A percentile compares a stretch with the other conserved stretches of the same genome.
Conservation (phyloP, 2,329 filamentous ascomycete species). For the Cladophialophora yegresii region DNA sequence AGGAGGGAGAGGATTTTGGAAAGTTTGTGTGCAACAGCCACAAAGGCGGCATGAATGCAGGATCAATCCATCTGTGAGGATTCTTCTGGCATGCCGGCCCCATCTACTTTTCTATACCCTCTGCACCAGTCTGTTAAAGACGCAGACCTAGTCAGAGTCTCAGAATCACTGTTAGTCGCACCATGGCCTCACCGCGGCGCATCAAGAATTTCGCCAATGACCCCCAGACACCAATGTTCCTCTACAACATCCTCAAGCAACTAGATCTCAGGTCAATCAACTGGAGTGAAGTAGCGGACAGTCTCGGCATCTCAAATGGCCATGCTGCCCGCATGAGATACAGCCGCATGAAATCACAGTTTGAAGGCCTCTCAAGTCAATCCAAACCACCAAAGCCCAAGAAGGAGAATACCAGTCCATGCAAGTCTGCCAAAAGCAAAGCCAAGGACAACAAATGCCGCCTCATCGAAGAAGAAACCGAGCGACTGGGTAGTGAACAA, state of each 20-base stretch:
- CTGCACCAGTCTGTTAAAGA: background rate
- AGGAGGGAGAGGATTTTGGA: background rate
- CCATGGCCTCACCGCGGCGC: constrained; percentile 28
- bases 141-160: background rate
- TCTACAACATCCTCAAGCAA: constrained; percentile 60
- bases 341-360: constrained; percentile 56
- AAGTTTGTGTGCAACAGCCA: background rate
- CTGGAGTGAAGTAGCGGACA: constrained; percentile 54
- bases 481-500: constrained; percentile 16
- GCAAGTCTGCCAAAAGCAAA: constrained; percentile 23
- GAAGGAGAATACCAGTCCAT: constrained; percentile 26
- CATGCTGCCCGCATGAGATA: constrained; percentile 61
- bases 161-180: background rate
- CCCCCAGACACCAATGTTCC: constrained; percentile 53
- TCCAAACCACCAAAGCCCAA: constrained; percentile 22
- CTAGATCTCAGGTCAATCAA: constrained; percentile 57
- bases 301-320: constrained; percentile 57
- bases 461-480: constrained; percentile 20
- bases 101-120: background rate
- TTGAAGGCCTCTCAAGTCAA: constrained; percentile 48
- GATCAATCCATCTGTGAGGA: background rate
- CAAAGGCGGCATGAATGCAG: constrained; percentile 3
- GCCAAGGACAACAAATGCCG: constrained; percentile 16
- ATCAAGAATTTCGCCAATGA: constrained; percentile 45
- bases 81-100: background rate